Evolutionary conservation across 371 early-diverging fungal species (phyloP), one percentile per base, ranked within the genome.

Genomic region (Funneliformis caledonium): DNA sequence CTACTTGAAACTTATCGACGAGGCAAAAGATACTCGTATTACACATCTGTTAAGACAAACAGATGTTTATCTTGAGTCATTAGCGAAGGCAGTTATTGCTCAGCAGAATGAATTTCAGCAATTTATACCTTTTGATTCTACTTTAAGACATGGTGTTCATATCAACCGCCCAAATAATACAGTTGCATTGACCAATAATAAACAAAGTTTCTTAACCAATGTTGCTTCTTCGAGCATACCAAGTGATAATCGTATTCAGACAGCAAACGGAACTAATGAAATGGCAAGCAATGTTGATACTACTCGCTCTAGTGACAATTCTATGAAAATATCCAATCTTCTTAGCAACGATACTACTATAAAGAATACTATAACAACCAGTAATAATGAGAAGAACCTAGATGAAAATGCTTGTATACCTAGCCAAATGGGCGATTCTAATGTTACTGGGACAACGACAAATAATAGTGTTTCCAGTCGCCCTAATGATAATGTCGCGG

Each of bases 21-120:
- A 96, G 86, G 93, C 95, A 42, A 98, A 98, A 86, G 96, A 98
- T 83, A 96, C 94, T 22, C 96, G 98, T 83, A 91, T 98, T 80
- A 92, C 94, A 33, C 92, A 95, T 83, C 84, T 98, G 80, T 85
- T 98, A 72, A 84, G 87, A 65, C 97, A 98, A 86, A 98, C 99
- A 4, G 93, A 95, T 82, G 78, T 88, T 56, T 98, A 94, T 85
- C 89, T 98, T 42, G 88, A 88, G 10, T 90, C 91, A 16, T 87
- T 98, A 4, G 91, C 94, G 3, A 86, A 88, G 48, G 94, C 95
- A 31, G 94, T 97, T 42, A 83, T 88, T 4, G 92, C 91, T 11
- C 97, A 97, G 82, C 92, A 95, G 82, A 93, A 89, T 70, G 91
- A 92, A 37, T 56, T 56, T 19, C 56, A 56, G 1, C 56, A 16